Evolutionary conservation across 257 asterid species (phyloP).

Genomic region (Cinchona pubescens): DNA sequence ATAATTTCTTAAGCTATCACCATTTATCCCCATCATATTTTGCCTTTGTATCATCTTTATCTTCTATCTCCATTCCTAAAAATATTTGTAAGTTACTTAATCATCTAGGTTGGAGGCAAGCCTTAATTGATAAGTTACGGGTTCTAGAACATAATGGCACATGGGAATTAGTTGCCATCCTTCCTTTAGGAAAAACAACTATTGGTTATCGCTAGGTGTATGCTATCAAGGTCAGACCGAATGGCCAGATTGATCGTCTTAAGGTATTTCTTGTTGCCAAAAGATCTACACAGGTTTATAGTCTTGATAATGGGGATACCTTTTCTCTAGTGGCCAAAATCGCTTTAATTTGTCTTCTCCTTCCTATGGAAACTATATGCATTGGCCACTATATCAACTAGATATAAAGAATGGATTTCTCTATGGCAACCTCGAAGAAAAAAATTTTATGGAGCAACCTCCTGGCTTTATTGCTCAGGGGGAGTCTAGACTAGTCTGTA

Average conservation of each 20-base stretch:
- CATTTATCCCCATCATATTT: neutral
- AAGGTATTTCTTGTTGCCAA: constrained; percentile 11
- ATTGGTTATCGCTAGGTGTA: constrained; percentile 8
- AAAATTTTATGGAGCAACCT: constrained; percentile 4
- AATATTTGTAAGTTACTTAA: neutral
- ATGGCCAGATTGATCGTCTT: neutral
- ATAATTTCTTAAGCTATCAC: no score
- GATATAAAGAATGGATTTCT: constrained; percentile 9
- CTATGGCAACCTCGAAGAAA: neutral
- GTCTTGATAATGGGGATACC: neutral
- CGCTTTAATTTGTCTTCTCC: neutral
- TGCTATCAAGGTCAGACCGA: neutral
- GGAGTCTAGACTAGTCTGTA: neutral
- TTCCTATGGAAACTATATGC: neutral
- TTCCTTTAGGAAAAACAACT: no score
- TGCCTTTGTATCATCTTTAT: neutral
- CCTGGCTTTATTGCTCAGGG: neutral
- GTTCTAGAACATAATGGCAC: neutral
- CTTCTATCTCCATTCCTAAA: neutral
- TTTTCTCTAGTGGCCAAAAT: neutral
- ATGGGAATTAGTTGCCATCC: neutral
- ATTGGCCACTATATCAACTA: constrained; percentile 1
- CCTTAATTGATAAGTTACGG: constrained; percentile 7
- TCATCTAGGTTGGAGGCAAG: neutral
- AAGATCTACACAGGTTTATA: constrained; percentile 4